phyloP scores from a whole-genome alignment of 441 rosid genomes.

The Jatropha multifida region DNA sequence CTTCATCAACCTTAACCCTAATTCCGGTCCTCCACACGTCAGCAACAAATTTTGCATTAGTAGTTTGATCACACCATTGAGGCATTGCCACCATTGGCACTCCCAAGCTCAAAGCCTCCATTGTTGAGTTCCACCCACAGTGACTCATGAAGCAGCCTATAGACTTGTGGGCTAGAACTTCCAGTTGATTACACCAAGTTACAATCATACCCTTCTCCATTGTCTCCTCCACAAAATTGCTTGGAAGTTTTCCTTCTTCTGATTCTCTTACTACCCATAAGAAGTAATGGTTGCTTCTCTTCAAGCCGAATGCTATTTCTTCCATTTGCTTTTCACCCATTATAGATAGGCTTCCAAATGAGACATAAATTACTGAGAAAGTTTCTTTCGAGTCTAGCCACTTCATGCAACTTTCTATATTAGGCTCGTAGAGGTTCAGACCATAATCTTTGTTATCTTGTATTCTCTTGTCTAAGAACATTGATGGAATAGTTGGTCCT shows the following conservation, averaged over 20 bases:
- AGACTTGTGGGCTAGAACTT: slow-evolving; percentile 22
- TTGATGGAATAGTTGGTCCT: slow-evolving; percentile 33
- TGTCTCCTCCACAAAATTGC: background rate
- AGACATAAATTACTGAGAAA: slow-evolving; percentile 16
- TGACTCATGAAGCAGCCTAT: slow-evolving; percentile 27
- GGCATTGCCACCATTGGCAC: slow-evolving; percentile 30
- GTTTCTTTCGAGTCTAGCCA: slow-evolving; percentile 18
- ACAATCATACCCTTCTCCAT: slow-evolving; percentile 12
- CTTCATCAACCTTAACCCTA: slow-evolving; percentile 20
- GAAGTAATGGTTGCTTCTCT: slow-evolving; percentile 9
- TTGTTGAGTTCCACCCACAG: slow-evolving; percentile 31
- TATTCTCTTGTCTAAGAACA: slow-evolving; percentile 25
- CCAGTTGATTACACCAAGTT: slow-evolving; percentile 21
- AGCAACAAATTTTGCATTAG: slow-evolving; percentile 19
- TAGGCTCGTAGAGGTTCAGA: slow-evolving; percentile 8
- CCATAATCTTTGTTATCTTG: slow-evolving; percentile 30
- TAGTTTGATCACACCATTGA: slow-evolving; percentile 22
- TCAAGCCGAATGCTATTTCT: slow-evolving; percentile 16
- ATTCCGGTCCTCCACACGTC: slow-evolving; percentile 25
- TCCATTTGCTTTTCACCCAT: slow-evolving; percentile 19
- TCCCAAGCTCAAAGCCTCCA: slow-evolving; percentile 22
- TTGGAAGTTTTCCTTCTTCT: slow-evolving; percentile 7
- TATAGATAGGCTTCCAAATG: slow-evolving; percentile 20
- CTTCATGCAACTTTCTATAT: slow-evolving; percentile 2
- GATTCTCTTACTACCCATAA: slow-evolving; percentile 23